Percentiles rank a stretch among this genome's conserved stretches.
These are phyloP conservation scores for Lumnitzera racemosa DNA, from an alignment of 345 rosid genomes.

Conservation along the genomic window DNA sequence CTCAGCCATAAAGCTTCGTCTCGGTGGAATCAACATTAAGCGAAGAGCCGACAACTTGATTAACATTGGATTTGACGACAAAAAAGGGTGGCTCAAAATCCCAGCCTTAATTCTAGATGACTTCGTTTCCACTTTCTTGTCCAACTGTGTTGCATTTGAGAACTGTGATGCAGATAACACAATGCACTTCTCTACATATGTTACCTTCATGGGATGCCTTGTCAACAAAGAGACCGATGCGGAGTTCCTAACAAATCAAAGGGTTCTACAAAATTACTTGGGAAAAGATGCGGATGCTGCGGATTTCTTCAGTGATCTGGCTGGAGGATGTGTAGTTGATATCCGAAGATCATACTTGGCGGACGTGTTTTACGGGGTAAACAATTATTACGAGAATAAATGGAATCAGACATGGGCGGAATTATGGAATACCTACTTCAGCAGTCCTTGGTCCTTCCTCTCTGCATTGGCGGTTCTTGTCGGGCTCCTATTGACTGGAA, in stretches of 20 bases:
- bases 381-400: conserved; percentile 15
- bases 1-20: conserved; percentile 34
- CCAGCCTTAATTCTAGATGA: conserved; percentile 33
- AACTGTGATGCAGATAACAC: conserved; percentile 29
- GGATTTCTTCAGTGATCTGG: conserved; percentile 27
- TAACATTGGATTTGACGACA: conserved; percentile 18
- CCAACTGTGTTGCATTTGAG: conserved; percentile 36
- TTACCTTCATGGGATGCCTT: conserved; percentile 36
- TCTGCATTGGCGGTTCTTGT: not conserved
- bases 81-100: conserved; percentile 29
- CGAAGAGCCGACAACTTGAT: conserved; percentile 23
- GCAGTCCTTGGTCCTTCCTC: conserved; percentile 1
- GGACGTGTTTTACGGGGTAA: conserved; percentile 25
- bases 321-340: conserved; percentile 30
- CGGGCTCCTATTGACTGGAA: not conserved
- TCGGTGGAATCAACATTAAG: conserved; percentile 32
- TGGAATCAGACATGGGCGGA: not conserved
- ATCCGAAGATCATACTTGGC: conserved; percentile 26
- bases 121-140: conserved; percentile 19
- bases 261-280: conserved; percentile 34
- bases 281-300: conserved; percentile 35
- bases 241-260: conserved; percentile 26
- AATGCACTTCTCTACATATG: conserved; percentile 35
- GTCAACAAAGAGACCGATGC: conserved; percentile 28
- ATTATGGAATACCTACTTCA: not conserved